Conservation (phyloP, 2,329 filamentous ascomycete genomes). For the Neopestalotiopsis sp. region DNA sequence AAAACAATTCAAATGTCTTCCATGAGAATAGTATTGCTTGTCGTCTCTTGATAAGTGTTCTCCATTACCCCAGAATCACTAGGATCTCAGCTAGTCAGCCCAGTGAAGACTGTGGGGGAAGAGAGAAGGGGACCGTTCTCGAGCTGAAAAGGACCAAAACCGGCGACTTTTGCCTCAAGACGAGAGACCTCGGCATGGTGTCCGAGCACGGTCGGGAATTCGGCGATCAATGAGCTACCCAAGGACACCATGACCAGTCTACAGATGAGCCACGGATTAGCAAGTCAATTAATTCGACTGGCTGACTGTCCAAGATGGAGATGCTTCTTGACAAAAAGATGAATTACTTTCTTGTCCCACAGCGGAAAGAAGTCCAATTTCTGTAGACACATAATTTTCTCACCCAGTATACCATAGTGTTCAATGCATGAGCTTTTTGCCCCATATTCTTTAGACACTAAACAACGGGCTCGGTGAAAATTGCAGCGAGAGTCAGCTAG, state of each 20-base stretch:
- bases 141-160: conserved; percentile 18
- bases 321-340: neutral
- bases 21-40: neutral
- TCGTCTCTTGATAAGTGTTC: neutral
- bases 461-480: neutral
- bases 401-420: neutral
- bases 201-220: conserved; percentile 23
- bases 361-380: no score
- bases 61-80: neutral
- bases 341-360: neutral
- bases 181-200: conserved; percentile 26
- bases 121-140: no score
- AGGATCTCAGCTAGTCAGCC: neutral
- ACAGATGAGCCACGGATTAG: neutral
- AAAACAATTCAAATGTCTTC: neutral
- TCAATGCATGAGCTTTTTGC: neutral
- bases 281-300: neutral
- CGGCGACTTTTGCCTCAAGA: conserved; percentile 23
- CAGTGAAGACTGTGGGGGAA: conserved; percentile 26
- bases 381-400: no score
- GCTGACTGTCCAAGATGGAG: neutral
- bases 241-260: neutral
- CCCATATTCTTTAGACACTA: neutral
- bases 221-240: conserved; percentile 17
- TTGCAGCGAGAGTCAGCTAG: neutral